phyloP scores from a whole-genome alignment of 75 land plant genomes.

The Chamaecyparis obtusa region DNA sequence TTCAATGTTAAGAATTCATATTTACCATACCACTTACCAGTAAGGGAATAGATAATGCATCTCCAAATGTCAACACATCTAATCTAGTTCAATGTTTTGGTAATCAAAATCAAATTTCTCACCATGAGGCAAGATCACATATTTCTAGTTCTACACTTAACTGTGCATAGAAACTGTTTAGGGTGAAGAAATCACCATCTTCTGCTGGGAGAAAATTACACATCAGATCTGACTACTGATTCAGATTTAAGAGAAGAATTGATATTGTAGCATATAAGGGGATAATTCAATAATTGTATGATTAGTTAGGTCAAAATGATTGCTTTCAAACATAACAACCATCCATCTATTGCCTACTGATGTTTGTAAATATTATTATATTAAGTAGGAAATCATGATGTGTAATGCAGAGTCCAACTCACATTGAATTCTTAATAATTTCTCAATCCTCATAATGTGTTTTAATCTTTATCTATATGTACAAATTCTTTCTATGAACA shows the following conservation, averaged over 20 bases:
- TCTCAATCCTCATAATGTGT: background rate
- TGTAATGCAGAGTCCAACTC: background rate
- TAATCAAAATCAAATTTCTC: background rate
- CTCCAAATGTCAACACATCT: background rate
- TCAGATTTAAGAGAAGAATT: background rate
- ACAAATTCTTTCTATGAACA: background rate
- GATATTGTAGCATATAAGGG: background rate
- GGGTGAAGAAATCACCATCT: background rate
- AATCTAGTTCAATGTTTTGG: background rate
- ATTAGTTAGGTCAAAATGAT: background rate
- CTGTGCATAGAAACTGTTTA: background rate
- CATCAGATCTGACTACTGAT: background rate
- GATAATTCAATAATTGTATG: background rate
- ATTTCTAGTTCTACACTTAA: background rate
- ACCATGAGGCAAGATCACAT: background rate
- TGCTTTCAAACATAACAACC: background rate
- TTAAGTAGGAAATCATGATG: background rate
- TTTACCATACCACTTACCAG: background rate
- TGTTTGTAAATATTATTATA: background rate
- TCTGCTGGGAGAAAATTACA: background rate
- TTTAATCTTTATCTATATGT: background rate
- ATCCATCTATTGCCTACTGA: background rate
- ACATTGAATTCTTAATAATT: background rate
- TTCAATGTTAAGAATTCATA: background rate
- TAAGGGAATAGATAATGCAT: background rate